Evolutionary conservation across 1,139 yeast species (phyloP).

Genomic region (Debaryomycetaceae sp.): DNA sequence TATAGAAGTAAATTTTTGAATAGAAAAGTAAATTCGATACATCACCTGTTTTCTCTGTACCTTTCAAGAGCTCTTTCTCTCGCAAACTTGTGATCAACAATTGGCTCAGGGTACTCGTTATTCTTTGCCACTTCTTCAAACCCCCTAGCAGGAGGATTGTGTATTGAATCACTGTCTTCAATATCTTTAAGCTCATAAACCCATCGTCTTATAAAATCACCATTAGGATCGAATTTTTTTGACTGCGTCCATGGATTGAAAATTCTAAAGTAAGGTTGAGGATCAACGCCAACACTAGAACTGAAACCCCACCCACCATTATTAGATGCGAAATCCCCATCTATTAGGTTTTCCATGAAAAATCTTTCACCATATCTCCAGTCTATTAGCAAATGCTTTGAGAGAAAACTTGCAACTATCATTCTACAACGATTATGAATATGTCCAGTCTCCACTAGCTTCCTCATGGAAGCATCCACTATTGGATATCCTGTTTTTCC

Average conservation of each 20-base stretch:
- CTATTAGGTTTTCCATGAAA: constrained; percentile 47
- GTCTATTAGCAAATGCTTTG: constrained; percentile 51
- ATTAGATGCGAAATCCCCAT: constrained; percentile 53
- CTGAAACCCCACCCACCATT: constrained; percentile 60
- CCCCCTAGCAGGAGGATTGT: constrained; percentile 33
- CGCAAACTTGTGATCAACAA: constrained; percentile 35
- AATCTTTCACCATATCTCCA: constrained; percentile 56
- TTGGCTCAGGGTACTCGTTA: constrained; percentile 40
- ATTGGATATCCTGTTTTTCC: constrained; percentile 56
- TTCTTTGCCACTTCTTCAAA: constrained; percentile 13
- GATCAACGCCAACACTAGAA: constrained; percentile 49
- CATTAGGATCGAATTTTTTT: constrained; percentile 45
- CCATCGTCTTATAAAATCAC: constrained; percentile 47
- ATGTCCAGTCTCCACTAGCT: constrained; percentile 47
- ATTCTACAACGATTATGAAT: constrained; percentile 53
- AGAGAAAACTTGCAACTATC: constrained; percentile 50
- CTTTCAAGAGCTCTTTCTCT: constrained; percentile 37
- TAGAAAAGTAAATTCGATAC: not conserved
- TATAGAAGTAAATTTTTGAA: too few relatives aligned
- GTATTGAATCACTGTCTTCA: constrained; percentile 24
- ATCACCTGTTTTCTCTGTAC: constrained; percentile 30
- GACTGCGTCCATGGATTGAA: constrained; percentile 54
- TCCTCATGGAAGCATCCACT: constrained; percentile 57
- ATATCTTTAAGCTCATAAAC: constrained; percentile 44
- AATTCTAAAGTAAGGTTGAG: constrained; percentile 55